Conservation (phyloP, 2,329 filamentous ascomycete genomes). For the Teratosphaeria zuluensis region DNA sequence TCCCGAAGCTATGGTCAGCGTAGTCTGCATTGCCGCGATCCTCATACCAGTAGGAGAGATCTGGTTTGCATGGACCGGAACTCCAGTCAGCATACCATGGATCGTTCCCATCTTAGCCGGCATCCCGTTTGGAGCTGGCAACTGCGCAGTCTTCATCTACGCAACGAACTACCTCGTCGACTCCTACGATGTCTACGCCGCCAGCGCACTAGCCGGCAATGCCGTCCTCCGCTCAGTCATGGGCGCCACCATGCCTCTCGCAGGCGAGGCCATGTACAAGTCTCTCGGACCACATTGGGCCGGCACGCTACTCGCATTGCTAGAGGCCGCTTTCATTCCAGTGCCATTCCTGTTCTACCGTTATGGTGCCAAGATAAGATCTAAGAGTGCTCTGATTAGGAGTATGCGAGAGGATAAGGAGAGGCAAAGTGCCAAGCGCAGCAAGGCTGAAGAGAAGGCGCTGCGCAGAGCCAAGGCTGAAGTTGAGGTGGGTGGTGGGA, state of each 20-base stretch:
- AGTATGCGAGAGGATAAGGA: slow-evolving; percentile 39
- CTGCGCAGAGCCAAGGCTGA: slow-evolving; percentile 16
- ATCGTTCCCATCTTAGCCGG: slow-evolving; percentile 69
- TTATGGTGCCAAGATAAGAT: slow-evolving; percentile 48
- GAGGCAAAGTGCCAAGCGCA: slow-evolving; percentile 35
- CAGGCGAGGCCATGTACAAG: slow-evolving; percentile 62
- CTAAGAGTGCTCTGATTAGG: slow-evolving; percentile 45
- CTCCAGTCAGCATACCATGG: slow-evolving; percentile 70
- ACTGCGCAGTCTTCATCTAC: slow-evolving; percentile 73
- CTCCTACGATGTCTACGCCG: slow-evolving; percentile 72
- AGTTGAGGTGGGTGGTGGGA: slow-evolving; percentile 28
- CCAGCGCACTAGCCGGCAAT: slow-evolving; percentile 71
- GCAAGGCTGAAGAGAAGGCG: slow-evolving; percentile 22
- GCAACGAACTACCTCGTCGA: slow-evolving; percentile 69
- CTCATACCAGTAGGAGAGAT: slow-evolving; percentile 70
- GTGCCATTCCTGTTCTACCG: slow-evolving; percentile 68
- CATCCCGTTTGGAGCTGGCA: slow-evolving; percentile 69
- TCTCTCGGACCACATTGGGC: slow-evolving; percentile 67
- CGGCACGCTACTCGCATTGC: slow-evolving; percentile 61
- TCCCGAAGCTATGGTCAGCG: slow-evolving; percentile 71
- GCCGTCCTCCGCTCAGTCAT: slow-evolving; percentile 62
- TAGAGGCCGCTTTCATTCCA: slow-evolving; percentile 65
- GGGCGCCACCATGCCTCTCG: slow-evolving; percentile 70
- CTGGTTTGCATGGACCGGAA: slow-evolving; percentile 80
- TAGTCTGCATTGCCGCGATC: slow-evolving; percentile 69